Conservation (phyloP, 2,329 filamentous ascomycete genomes). For the Mycosphaerella sp. region DNA sequence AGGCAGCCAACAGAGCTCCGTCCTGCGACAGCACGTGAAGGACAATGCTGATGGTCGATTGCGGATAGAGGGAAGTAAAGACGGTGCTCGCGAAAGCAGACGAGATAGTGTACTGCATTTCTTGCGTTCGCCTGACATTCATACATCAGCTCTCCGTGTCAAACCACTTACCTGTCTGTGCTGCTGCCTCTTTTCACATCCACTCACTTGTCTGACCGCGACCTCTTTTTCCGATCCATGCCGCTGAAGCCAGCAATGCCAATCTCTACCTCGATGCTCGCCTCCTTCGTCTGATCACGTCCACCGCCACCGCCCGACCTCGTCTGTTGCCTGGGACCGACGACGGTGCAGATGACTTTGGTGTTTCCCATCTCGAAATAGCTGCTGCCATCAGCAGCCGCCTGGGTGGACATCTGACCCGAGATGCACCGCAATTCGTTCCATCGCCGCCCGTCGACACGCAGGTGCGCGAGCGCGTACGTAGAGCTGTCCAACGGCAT, state of each 20-base stretch:
- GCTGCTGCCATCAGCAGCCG: constrained; percentile 83
- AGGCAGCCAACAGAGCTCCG: constrained; percentile 80
- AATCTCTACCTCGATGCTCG: constrained; percentile 72
- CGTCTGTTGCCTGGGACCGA: constrained; percentile 70
- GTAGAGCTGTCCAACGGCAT: constrained; percentile 96
- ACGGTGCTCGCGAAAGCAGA: constrained; percentile 70
- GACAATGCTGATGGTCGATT: constrained; percentile 74
- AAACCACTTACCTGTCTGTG: constrained; percentile 5
- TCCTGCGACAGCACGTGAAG: constrained; percentile 86
- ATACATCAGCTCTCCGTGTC: constrained; percentile 9
- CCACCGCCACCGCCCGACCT: constrained; percentile 42
- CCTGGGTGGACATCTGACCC: constrained; percentile 86
- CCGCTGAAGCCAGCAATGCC: constrained; percentile 82
- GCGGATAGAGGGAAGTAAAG: constrained; percentile 82
- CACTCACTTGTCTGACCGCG: constrained; percentile 68
- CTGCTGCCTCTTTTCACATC: neutral
- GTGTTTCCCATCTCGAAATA: constrained; percentile 98
- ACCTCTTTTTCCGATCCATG: constrained; percentile 72
- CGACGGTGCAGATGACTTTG: constrained; percentile 88
- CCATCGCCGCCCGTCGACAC: constrained; percentile 74
- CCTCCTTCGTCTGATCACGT: constrained; percentile 46
- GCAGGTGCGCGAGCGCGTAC: constrained; percentile 72
- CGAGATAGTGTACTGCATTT: constrained; percentile 73
- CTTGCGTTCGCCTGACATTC: constrained; percentile 60
- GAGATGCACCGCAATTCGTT: constrained; percentile 88